Base-by-base conservation (phyloP, 257 asterid species). In the Salvia rosmarinus region DNA sequence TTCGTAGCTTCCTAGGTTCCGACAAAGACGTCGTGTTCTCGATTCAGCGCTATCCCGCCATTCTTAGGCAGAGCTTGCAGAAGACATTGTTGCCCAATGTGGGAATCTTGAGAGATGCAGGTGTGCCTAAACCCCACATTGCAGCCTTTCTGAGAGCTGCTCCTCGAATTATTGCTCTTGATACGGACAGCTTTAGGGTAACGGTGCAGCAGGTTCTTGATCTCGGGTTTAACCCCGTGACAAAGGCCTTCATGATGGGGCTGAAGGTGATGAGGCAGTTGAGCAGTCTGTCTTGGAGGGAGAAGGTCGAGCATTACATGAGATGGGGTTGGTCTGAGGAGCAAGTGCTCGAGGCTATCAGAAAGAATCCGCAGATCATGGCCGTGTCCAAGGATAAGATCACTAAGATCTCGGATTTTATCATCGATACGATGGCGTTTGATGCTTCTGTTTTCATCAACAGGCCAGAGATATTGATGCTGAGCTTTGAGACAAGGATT, bases 401-500 rank as follows among this genome's bases (percentile, higher is more conserved):
- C 5, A 10, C 47, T 9, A 42, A 12, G 10, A 64, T 64, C 12
- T 51, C 74, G 65, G 71, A 77, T 28, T 49, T 66, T 43, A 13
- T 77, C 10, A 54, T 71, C 19, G 63, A 80, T 19, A 63, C 50
- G 37, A 71, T 74, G 74, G 78, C 74, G 3, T 23, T 49, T 46
- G 70, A 58, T 14, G 35, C 65, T 39, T 55, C 70, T 6, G 4
- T 71, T 43, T 4, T 77, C 2, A 2, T 67, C 23, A 21, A 4
- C 1, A n/a, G 23, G 32, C 81, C 77, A 2, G n/a, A 3, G 4
- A 3, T 76, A 5, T 12, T 73, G 19, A 1, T 67, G 0, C 16
- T 51, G 17, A 77, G 87, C 71, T 66, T 82, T 50, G 63, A 77
- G 70, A 50, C 37, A 47, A 74, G 37, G 17, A 63, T 83, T 25